Evolutionary conservation across 495 filamentous ascomycete genomes (phyloP).

Genomic region (Saxispiralis lemnorum): DNA sequence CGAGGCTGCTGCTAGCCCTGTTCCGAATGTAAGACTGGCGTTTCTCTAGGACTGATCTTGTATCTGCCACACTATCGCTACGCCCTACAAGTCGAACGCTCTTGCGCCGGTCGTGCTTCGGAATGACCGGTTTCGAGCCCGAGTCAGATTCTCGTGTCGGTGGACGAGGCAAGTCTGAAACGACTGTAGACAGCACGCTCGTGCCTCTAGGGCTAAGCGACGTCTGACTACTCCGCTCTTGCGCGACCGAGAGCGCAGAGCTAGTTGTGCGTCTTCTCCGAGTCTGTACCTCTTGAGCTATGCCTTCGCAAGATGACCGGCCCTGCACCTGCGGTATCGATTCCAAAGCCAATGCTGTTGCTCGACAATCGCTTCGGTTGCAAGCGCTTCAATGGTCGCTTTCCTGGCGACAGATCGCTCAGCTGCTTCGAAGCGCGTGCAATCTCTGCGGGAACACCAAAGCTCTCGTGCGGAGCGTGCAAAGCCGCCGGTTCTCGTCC

Average conservation of each 20-base stretch:
- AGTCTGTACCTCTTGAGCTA: constrained; percentile 1
- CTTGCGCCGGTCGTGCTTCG: constrained; percentile 12
- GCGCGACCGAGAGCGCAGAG: constrained; percentile 3
- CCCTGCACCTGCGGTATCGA: constrained; percentile 3
- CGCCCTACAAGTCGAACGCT: constrained; percentile 19
- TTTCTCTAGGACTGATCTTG: constrained; percentile 18
- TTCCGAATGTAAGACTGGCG: constrained; percentile 21
- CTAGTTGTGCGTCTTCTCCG: constrained; percentile 4
- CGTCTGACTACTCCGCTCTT: constrained; percentile 15
- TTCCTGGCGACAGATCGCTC: constrained; percentile 14
- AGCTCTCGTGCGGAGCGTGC: constrained; percentile 21
- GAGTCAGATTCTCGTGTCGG: constrained; percentile 2
- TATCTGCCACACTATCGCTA: constrained; percentile 17
- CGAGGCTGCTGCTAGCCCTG: constrained; percentile 14
- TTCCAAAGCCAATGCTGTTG: constrained; percentile 11
- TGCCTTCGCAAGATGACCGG: constrained; percentile 1
- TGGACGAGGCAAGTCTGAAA: constrained; percentile 19
- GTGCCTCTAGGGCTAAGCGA: constrained; percentile 18
- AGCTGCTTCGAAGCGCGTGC: constrained; percentile 14
- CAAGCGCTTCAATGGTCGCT: constrained; percentile 9
- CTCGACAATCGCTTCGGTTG: constrained; percentile 2
- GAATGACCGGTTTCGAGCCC: constrained; percentile 6
- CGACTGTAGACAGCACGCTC: constrained; percentile 18
- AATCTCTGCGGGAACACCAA: constrained; percentile 22
- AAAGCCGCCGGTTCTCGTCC: constrained; percentile 13